Evolutionary conservation across 2,329 filamentous ascomycete species (phyloP).

Genomic region (Aspergillus novofumigatus): DNA sequence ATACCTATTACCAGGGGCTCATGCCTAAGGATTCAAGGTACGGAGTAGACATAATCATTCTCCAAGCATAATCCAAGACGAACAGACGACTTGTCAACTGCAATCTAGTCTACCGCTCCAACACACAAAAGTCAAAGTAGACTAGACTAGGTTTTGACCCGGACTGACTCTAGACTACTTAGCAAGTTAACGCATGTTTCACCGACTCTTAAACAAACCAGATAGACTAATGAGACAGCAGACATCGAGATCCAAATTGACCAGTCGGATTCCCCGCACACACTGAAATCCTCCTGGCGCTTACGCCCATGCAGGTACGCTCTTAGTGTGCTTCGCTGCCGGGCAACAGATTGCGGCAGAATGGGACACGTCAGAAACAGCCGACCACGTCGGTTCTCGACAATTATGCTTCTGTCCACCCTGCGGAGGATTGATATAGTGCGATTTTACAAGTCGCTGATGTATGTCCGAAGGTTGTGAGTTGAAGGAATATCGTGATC

Average conservation of each 20-base stretch:
- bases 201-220: not conserved
- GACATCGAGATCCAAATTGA: not conserved
- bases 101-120: too few species aligned
- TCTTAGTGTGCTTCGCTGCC: not conserved
- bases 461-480: not conserved
- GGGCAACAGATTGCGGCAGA: not conserved
- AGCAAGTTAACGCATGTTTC: not conserved
- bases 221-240: not conserved
- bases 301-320: not conserved
- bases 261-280: not conserved
- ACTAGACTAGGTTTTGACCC: conserved; percentile 5
- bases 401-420: not conserved
- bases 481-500: not conserved
- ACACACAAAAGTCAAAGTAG: not conserved
- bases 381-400: not conserved
- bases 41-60: too few species aligned
- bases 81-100: not conserved
- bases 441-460: not conserved
- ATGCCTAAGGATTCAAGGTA: too few species aligned
- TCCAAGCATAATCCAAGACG: not conserved
- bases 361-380: not conserved
- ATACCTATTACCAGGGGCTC: too few species aligned
- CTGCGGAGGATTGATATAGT: not conserved
- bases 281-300: not conserved
- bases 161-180: too few species aligned